Base-by-base conservation (phyloP, 371 early-diverging fungal species). In the Batrachochytrium dendrobatidis region DNA sequence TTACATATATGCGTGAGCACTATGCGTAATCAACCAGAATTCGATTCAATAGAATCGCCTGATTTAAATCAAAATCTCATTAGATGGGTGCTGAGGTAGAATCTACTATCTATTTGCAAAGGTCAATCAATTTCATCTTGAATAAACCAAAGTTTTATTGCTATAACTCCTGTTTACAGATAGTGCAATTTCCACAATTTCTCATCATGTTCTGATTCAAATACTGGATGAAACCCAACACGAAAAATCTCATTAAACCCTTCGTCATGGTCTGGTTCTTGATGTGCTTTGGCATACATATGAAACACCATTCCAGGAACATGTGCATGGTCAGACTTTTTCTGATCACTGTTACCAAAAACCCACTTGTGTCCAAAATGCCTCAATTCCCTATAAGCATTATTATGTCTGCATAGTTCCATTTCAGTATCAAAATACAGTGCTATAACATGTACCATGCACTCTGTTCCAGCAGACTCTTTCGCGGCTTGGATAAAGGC, bases 361-460 rank as follows among this genome's bases (percentile, higher is more conserved):
- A n/a, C n/a, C n/a, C n/a, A n/a, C n/a, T n/a, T n/a, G n/a, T n/a
- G n/a, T n/a, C n/a, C n/a, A n/a, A n/a, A n/a, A n/a, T n/a, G n/a
- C n/a, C n/a, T 4, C 54, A 67, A 62, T 7, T 78, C 81, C 31
- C 92, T 73, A 55, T 80, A 90, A 31, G 67, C 66, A 64, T 91
- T 87, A 70, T 91, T 90, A 72, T 95, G 95, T 18, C 68, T 63
- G 0, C 87, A 83, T 28, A 92, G 66, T 2, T 83, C 79, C 49
- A 78, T 74, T 31, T 79, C 61, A 15, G 82, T 77, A 25, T 65
- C 68, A 64, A 93, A 87, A 31, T 81, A 71, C 58, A 93, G 80
- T 26, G 12, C 46, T 7, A 3, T 5, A 20, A 45, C 46, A 12
- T 26, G 46, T 5, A 45, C 5, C 6, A 26, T n/a, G n/a, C n/a